Base-by-base conservation (phyloP, 148 eudicot species). In the Nepenthes mirabilis region DNA sequence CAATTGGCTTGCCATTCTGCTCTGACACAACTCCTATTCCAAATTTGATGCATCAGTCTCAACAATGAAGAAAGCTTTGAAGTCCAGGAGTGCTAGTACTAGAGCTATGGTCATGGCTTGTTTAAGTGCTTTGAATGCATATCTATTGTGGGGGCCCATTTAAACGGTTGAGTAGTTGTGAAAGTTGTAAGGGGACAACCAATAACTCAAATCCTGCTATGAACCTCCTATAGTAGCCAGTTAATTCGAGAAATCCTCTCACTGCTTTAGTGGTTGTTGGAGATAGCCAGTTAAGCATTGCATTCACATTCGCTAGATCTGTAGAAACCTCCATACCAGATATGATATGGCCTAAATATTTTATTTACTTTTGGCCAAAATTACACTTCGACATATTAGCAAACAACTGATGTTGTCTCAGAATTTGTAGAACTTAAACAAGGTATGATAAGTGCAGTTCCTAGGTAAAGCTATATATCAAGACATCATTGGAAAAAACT, bases 31-130 rank as follows among this genome's bases (percentile, higher is more conserved):
- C 66, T 1, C 54, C 67, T 8, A 57, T 14, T 62, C 59, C 2
- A 4, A 2, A 13, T 34, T 40, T 1, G 36, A 47, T 10, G 65
- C 75, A 60, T 71, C 45, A 1, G 62, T 56, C n/a, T 65, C 62
- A 0, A 72, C 9, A 1, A 33, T 40, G 55, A 65, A 65, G 23
- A 1, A 37, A 43, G 1, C 43, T 6, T 0, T 11, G 5, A 60
- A 66, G 13, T 58, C 33, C 2, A 63, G 63, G 1, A 52, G 8
- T 0, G 37, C 52, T 1, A 66, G 7, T 5, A 60, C 53, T 0
- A 43, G 58, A 1, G 70, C 59, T 1, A 14, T 1, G 11, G n/a
- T 34, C 14, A 67, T 35, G 3, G n/a, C 37, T 2, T 2, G 1
- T 14, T 67, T 59, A 1, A 67, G 36, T 1, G 1, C 0, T 0